Conservation (phyloP, 2,329 filamentous ascomycete genomes). For the Aspergillus cejpii region DNA sequence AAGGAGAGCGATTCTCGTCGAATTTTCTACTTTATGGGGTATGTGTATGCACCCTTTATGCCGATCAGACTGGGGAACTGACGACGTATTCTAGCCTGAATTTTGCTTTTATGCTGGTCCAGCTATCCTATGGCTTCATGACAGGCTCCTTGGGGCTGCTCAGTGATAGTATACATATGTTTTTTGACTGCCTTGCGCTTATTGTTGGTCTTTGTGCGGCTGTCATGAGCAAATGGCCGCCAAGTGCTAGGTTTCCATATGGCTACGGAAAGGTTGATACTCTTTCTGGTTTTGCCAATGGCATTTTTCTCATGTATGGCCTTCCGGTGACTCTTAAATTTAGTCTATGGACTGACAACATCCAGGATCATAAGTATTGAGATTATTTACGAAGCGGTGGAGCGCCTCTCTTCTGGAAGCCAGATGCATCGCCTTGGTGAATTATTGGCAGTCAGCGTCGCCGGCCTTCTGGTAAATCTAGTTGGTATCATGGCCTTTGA, state of each 20-base stretch:
- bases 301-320: slow-evolving; percentile 78
- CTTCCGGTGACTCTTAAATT: neutral
- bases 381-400: slow-evolving; percentile 90
- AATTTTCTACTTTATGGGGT: slow-evolving; percentile 97
- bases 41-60: slow-evolving; percentile 30
- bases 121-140: slow-evolving; percentile 87
- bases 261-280: slow-evolving; percentile 97
- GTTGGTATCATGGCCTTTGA: slow-evolving; percentile 84
- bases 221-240: slow-evolving; percentile 94
- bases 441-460: slow-evolving; percentile 77
- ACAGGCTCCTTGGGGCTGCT: slow-evolving; percentile 92
- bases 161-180: slow-evolving; percentile 98
- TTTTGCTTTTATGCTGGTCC: slow-evolving; percentile 88
- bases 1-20: slow-evolving; percentile 86
- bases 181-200: slow-evolving; percentile 93
- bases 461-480: slow-evolving; percentile 83
- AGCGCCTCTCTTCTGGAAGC: slow-evolving; percentile 74
- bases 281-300: slow-evolving; percentile 91
- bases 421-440: slow-evolving; percentile 80
- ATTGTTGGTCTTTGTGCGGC: slow-evolving; percentile 84
- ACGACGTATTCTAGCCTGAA: slow-evolving; percentile 60
- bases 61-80: neutral
- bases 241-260: slow-evolving; percentile 81
- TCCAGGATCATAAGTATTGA: slow-evolving; percentile 81
- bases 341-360: slow-evolving; percentile 11